These are phyloP conservation scores for Agrocybe praecox DNA, from an alignment of 768 basidiomycete species.

Conservation along the genomic window DNA sequence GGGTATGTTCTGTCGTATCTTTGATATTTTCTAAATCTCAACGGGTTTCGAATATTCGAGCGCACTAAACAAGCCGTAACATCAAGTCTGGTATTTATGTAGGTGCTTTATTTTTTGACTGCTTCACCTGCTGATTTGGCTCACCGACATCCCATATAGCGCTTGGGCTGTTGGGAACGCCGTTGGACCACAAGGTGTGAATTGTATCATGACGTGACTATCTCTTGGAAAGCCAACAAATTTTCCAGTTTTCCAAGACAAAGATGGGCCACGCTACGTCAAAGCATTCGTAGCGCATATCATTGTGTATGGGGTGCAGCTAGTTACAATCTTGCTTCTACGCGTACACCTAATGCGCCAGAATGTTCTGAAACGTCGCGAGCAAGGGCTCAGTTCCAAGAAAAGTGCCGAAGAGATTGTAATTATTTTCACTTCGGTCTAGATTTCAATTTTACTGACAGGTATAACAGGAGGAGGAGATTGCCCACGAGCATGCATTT, in stretches of 20 bases:
- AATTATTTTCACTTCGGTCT: slow-evolving; percentile 4
- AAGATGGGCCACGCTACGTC: slow-evolving; percentile 49
- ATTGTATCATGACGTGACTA: neutral
- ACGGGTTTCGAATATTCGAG: slow-evolving; percentile 11
- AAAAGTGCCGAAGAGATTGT: slow-evolving; percentile 30
- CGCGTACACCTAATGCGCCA: slow-evolving; percentile 44
- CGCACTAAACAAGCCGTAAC: slow-evolving; percentile 53
- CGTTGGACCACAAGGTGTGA: slow-evolving; percentile 41
- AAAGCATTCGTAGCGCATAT: slow-evolving; percentile 49
- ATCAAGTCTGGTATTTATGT: slow-evolving; percentile 50
- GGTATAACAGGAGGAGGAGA: slow-evolving; percentile 26
- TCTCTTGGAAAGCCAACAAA: neutral
- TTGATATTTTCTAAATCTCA: neutral
- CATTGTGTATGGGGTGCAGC: slow-evolving; percentile 47
- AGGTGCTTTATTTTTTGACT: slow-evolving; percentile 6
- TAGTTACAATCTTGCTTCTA: slow-evolving; percentile 36
- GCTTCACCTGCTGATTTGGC: neutral
- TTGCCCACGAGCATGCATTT: slow-evolving; percentile 44
- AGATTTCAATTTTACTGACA: neutral
- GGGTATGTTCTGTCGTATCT: slow-evolving; percentile 24
- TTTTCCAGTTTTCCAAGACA: slow-evolving; percentile 41
- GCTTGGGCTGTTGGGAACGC: slow-evolving; percentile 57
- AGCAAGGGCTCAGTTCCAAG: slow-evolving; percentile 31
- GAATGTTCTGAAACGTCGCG: slow-evolving; percentile 41
- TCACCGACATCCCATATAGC: slow-evolving; percentile 16